These are phyloP conservation scores for Blumeriella jaapii DNA, from an alignment of 2,329 filamentous ascomycete species.

Conservation along the genomic window DNA sequence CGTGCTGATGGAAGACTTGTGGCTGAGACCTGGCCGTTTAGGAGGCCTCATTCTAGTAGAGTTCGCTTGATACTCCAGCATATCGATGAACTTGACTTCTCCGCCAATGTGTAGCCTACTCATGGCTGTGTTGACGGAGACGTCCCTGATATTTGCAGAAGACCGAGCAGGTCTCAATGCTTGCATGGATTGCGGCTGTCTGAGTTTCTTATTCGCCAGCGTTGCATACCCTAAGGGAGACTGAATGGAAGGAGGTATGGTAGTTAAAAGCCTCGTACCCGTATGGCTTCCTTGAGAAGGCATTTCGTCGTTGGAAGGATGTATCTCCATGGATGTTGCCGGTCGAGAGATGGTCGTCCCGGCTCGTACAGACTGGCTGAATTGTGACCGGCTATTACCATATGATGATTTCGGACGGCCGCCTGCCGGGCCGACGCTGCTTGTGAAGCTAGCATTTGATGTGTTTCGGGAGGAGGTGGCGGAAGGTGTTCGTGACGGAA, in stretches of 20 bases:
- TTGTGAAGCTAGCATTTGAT: conserved; percentile 40
- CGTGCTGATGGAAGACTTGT: conserved; percentile 17
- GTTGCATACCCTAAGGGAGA: conserved; percentile 19
- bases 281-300: conserved; percentile 33
- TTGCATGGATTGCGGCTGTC: conserved; percentile 24
- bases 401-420: conserved; percentile 34
- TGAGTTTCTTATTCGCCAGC: conserved; percentile 20
- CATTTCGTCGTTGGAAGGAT: conserved; percentile 25
- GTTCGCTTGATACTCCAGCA: conserved; percentile 15
- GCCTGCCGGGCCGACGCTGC: conserved; percentile 44
- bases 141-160: conserved; percentile 23
- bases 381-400: conserved; percentile 34
- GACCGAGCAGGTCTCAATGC: conserved; percentile 14
- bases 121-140: conserved; percentile 30
- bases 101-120: conserved; percentile 25
- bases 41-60: conserved; percentile 9
- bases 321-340: conserved; percentile 29
- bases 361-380: conserved; percentile 35
- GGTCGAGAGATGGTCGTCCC: conserved; percentile 31
- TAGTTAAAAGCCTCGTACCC: conserved; percentile 36
- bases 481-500: conserved; percentile 30
- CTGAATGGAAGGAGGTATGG: conserved; percentile 21
- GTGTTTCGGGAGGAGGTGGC: conserved; percentile 33
- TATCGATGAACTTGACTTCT: conserved; percentile 10
- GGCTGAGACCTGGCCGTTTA: conserved; percentile 8